A percentile compares a stretch with the other conserved stretches of the same genome.
Conservation (phyloP, 805 yeast genomes). For the Alloascoidea africana region DNA sequence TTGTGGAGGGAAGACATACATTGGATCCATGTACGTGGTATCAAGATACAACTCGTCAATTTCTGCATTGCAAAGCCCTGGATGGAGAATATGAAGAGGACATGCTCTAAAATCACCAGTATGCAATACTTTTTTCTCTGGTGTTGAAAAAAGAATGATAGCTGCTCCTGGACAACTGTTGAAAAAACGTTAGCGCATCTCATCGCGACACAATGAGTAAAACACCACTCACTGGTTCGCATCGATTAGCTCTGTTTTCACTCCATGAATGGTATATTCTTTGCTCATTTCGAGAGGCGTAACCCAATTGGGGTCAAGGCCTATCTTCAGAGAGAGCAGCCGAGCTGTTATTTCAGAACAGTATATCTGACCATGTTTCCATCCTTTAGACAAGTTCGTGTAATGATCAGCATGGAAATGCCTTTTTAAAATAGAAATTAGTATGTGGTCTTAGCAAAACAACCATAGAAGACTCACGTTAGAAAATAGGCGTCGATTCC, state of each 20-base stretch:
- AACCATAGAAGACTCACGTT: slow-evolving; percentile 11
- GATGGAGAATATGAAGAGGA: slow-evolving; percentile 27
- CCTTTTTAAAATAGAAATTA: slow-evolving; percentile 18
- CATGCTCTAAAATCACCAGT: slow-evolving; percentile 90
- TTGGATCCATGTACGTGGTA: slow-evolving; percentile 76
- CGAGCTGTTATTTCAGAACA: slow-evolving; percentile 59
- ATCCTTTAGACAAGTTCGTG: slow-evolving; percentile 64
- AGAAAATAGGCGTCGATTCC: slow-evolving; percentile 16
- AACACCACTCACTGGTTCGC: slow-evolving; percentile 55
- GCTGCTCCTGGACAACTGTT: slow-evolving; percentile 79
- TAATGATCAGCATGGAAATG: slow-evolving; percentile 96
- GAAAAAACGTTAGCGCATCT: neutral
- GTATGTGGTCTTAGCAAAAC: slow-evolving; percentile 1
- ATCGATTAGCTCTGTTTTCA: slow-evolving; percentile 47
- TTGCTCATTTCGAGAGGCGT: slow-evolving; percentile 26
- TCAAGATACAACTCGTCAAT: slow-evolving; percentile 67
- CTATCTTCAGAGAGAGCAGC: slow-evolving; percentile 37
- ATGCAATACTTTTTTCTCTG: slow-evolving; percentile 37
- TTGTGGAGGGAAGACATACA: slow-evolving; percentile 67
- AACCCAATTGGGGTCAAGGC: slow-evolving; percentile 30
- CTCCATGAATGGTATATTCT: slow-evolving; percentile 23
- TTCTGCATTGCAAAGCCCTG: slow-evolving; percentile 11
- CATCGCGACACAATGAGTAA: neutral
- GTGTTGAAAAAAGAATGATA: slow-evolving; percentile 49
- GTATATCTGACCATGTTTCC: slow-evolving; percentile 62